phyloP scores from a whole-genome alignment of 345 rosid species.

The Gossypium thurberi region DNA sequence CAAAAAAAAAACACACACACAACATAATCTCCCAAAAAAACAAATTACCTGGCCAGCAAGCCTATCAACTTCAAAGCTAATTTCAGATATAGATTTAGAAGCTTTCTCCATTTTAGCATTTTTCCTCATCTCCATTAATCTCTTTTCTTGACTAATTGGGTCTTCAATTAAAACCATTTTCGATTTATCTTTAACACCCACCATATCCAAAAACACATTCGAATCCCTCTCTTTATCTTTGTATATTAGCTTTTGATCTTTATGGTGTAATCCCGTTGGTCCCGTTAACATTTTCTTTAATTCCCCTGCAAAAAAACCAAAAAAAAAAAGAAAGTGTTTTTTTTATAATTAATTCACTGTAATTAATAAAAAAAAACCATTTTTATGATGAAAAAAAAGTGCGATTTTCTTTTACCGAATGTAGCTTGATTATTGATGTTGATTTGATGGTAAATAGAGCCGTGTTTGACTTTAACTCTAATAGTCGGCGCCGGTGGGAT shows the following conservation, averaged over 20 bases:
- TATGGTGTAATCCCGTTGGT: conserved; percentile 82
- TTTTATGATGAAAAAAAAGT: neutral
- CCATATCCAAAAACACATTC: conserved; percentile 70
- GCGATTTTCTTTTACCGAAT: conserved; percentile 50
- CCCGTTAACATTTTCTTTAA: conserved; percentile 85
- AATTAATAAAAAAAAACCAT: neutral
- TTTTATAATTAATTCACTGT: neutral
- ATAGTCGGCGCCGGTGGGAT: conserved; percentile 67
- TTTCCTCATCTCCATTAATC: conserved; percentile 78
- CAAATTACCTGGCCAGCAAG: conserved; percentile 68
- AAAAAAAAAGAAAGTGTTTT: no score
- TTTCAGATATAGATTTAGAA: conserved; percentile 76
- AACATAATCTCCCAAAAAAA: neutral
- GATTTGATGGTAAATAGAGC: conserved; percentile 76
- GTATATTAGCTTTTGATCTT: conserved; percentile 85
- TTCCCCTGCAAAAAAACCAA: conserved; percentile 57
- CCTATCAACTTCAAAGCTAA: conserved; percentile 82
- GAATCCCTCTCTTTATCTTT: conserved; percentile 97
- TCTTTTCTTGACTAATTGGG: conserved; percentile 82
- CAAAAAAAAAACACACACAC: neutral
- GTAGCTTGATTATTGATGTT: conserved; percentile 76
- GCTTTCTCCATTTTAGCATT: conserved; percentile 87
- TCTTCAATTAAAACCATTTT: conserved; percentile 84
- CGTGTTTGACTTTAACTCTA: conserved; percentile 82
- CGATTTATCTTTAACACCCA: conserved; percentile 87